A percentile compares a stretch with the other conserved stretches of the same genome.
Evolutionary conservation across 2,329 filamentous ascomycete species (phyloP).

Genomic region (Didymella keratinophila): DNA sequence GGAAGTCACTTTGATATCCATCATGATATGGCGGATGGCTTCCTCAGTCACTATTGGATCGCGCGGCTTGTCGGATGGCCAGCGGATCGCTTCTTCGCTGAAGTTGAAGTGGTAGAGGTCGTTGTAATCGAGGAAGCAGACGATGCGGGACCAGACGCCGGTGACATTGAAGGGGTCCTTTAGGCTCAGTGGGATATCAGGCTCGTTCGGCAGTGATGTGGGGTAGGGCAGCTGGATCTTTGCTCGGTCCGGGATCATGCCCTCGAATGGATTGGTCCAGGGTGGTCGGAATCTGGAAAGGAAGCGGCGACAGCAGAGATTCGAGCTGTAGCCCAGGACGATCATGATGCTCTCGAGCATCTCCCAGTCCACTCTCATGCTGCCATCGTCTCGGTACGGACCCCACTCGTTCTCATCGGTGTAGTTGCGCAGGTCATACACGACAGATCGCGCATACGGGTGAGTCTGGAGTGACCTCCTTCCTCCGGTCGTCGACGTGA

Average conservation of each 20-base stretch:
- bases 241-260: conserved; percentile 31
- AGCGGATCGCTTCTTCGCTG: conserved; percentile 48
- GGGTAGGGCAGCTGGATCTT: conserved; percentile 20
- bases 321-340: conserved; percentile 68
- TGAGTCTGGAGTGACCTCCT: conserved; percentile 54
- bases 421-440: conserved; percentile 78
- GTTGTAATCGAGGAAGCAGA: conserved; percentile 54
- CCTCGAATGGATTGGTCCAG: conserved; percentile 43
- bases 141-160: conserved; percentile 72
- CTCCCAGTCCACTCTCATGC: conserved; percentile 75
- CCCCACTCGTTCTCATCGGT: conserved; percentile 71
- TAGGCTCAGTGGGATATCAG: conserved; percentile 58
- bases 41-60: conserved; percentile 69
- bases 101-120: conserved; percentile 80
- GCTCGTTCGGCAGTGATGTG: conserved; percentile 32
- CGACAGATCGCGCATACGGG: conserved; percentile 70
- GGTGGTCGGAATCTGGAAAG: conserved; percentile 36
- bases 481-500: conserved; percentile 57
- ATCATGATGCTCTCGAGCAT: conserved; percentile 79
- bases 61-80: conserved; percentile 51
- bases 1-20: conserved; percentile 68
- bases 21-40: conserved; percentile 73
- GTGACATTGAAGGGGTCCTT: conserved; percentile 75
- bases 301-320: conserved; percentile 37
- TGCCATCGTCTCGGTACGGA: conserved; percentile 72